A percentile compares a stretch with the other conserved stretches of the same genome.
Conservation (phyloP, 352 stramenopile genomes). For the Peronospora tabacina region DNA sequence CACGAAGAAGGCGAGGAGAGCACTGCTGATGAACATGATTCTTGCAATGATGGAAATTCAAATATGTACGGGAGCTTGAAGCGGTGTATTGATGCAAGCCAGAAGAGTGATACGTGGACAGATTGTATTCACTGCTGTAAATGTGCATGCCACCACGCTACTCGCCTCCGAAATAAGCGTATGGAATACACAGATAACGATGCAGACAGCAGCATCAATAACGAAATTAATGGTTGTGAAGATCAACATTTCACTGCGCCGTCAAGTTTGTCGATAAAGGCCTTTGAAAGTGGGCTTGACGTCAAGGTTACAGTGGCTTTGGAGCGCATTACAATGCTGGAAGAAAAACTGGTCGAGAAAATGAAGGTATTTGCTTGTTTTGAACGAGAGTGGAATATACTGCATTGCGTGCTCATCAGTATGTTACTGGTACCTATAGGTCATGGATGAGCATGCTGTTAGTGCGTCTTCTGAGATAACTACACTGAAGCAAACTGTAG, state of each 20-base stretch:
- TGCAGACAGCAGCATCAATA: neutral
- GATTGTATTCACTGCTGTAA: constrained; percentile 34
- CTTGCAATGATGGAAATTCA: constrained; percentile 8
- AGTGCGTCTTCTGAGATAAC: constrained; percentile 32
- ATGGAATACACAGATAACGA: constrained; percentile 6
- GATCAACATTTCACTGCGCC: neutral
- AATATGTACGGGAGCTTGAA: constrained; percentile 9
- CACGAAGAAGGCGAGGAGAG: constrained; percentile 28
- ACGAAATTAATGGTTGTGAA: neutral
- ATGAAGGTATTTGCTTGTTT: constrained; percentile 29
- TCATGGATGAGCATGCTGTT: constrained; percentile 29
- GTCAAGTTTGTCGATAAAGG: neutral
- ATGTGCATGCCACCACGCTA: constrained; percentile 33
- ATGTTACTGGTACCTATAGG: constrained; percentile 18
- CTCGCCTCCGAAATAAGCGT: constrained; percentile 3
- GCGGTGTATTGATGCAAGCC: constrained; percentile 5
- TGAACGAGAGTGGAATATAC: neutral
- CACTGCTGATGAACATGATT: constrained; percentile 13
- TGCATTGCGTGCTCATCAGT: constrained; percentile 3
- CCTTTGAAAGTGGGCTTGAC: constrained; percentile 7
- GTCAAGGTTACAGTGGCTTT: constrained; percentile 26
- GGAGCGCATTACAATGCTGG: constrained; percentile 35
- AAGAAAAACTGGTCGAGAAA: constrained; percentile 37
- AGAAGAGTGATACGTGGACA: constrained; percentile 19
- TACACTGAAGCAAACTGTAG: constrained; percentile 40